Conservation (phyloP, 441 rosid species). For the Cnidoscolus chayamansa region DNA sequence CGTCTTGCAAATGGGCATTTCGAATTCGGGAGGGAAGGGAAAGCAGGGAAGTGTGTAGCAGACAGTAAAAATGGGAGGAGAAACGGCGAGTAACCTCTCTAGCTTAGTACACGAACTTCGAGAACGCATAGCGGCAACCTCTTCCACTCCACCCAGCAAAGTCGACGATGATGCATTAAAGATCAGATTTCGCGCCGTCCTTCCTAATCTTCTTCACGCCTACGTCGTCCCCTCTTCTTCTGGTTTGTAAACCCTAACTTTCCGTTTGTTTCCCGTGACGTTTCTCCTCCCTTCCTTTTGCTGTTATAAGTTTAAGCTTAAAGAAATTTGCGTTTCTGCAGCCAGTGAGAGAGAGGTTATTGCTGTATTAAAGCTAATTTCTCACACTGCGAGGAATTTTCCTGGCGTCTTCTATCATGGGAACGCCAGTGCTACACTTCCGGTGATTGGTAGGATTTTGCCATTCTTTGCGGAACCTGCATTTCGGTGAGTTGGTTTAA, state of each 20-base stretch:
- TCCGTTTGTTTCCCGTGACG: background rate
- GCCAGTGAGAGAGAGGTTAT: constrained; percentile 80
- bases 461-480: constrained; percentile 88
- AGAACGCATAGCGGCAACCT: constrained; percentile 75
- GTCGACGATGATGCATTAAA: constrained; percentile 60
- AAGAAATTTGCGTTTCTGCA: constrained; percentile 30
- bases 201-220: constrained; percentile 72
- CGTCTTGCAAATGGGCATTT: background rate
- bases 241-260: constrained; percentile 28
- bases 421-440: constrained; percentile 60
- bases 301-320: no score
- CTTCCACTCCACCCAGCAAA: constrained; percentile 48
- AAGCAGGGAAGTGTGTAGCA: background rate
- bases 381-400: constrained; percentile 65
- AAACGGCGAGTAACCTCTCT: constrained; percentile 53
- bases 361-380: constrained; percentile 83
- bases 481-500: constrained; percentile 52
- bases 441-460: constrained; percentile 71
- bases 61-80: background rate
- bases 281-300: background rate
- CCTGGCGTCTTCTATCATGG: constrained; percentile 90
- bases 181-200: constrained; percentile 69
- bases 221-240: constrained; percentile 78
- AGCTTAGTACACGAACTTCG: constrained; percentile 91
- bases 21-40: constrained; percentile 19